A percentile compares a stretch with the other conserved stretches of the same genome.
Evolutionary conservation across 352 stramenopile species (phyloP).

Genomic region (Phytophthora sojae): DNA sequence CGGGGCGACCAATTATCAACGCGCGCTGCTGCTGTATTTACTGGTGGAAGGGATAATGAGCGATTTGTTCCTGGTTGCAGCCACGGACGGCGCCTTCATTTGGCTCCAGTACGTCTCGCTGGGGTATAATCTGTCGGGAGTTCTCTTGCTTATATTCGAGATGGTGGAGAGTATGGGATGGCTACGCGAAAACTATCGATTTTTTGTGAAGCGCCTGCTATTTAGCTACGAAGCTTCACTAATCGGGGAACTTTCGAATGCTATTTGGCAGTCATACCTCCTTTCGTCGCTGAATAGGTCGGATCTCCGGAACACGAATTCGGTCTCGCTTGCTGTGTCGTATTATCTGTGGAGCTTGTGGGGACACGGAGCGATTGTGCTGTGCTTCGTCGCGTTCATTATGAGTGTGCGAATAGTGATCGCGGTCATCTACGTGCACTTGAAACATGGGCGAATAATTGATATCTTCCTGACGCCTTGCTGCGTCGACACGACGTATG

Average conservation of each 20-base stretch:
- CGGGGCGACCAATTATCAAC: constrained; percentile 11
- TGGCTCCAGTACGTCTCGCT: constrained; percentile 15
- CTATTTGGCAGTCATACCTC: constrained; percentile 5
- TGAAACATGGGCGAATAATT: not conserved
- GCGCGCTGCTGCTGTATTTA: constrained; percentile 9
- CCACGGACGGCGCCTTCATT: constrained; percentile 9
- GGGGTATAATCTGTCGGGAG: constrained; percentile 13
- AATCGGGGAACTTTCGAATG: not conserved
- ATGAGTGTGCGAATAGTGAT: constrained; percentile 12
- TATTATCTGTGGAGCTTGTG: constrained; percentile 22
- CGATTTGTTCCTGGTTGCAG: constrained; percentile 14
- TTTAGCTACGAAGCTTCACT: constrained; percentile 15
- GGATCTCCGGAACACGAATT: not conserved
- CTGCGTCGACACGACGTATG: constrained; percentile 16
- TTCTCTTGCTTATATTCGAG: constrained; percentile 10
- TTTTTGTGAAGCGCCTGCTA: constrained; percentile 4
- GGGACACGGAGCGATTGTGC: constrained; percentile 7
- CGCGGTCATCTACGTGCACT: constrained; percentile 1
- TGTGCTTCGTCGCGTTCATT: constrained; percentile 17
- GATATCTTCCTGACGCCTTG: constrained; percentile 4
- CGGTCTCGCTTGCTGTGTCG: not conserved
- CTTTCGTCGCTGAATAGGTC: constrained; percentile 19
- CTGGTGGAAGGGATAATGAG: constrained; percentile 17
- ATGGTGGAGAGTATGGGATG: constrained; percentile 3
- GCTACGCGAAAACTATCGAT: constrained; percentile 1